Conservation (phyloP, 371 early-diverging fungal genomes). For the Mucor lusitanicus region DNA sequence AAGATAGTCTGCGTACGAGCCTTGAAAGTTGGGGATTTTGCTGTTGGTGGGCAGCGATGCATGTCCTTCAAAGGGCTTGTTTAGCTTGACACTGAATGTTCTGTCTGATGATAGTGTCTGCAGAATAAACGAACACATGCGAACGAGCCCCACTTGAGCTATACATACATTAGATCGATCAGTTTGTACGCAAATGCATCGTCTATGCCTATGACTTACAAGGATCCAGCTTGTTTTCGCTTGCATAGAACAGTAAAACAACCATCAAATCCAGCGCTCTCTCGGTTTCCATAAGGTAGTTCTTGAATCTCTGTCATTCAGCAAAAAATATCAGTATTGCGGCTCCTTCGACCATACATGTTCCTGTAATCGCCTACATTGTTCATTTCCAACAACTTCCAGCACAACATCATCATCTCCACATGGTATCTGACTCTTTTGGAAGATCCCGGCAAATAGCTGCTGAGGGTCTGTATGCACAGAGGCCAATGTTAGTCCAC, state of each 20-base stretch:
- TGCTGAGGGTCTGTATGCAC: constrained; percentile 56
- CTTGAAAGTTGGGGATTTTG: constrained; percentile 73
- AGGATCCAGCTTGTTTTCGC: constrained; percentile 64
- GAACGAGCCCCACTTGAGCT: constrained; percentile 77
- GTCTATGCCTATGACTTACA: constrained; percentile 36
- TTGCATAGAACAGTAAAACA: constrained; percentile 64
- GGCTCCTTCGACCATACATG: background rate
- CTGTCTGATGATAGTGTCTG: constrained; percentile 84
- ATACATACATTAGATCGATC: constrained; percentile 60
- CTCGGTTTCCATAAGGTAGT: constrained; percentile 75
- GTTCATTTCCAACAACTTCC: constrained; percentile 75
- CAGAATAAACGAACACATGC: constrained; percentile 80
- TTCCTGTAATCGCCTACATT: constrained; percentile 39
- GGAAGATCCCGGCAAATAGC: constrained; percentile 71
- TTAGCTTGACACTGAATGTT: constrained; percentile 77
- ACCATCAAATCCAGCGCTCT: constrained; percentile 68
- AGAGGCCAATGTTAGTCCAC: background rate
- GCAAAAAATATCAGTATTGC: background rate
- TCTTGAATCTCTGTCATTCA: constrained; percentile 58
- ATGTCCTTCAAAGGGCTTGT: constrained; percentile 74
- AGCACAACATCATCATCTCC: constrained; percentile 75
- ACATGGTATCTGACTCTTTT: constrained; percentile 58
- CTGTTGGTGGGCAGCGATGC: constrained; percentile 64
- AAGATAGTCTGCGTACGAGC: constrained; percentile 86
- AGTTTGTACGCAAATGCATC: constrained; percentile 31